Evolutionary conservation across 1,284 basidiomycete species (phyloP).

Genomic region (Bothia castanella): DNA sequence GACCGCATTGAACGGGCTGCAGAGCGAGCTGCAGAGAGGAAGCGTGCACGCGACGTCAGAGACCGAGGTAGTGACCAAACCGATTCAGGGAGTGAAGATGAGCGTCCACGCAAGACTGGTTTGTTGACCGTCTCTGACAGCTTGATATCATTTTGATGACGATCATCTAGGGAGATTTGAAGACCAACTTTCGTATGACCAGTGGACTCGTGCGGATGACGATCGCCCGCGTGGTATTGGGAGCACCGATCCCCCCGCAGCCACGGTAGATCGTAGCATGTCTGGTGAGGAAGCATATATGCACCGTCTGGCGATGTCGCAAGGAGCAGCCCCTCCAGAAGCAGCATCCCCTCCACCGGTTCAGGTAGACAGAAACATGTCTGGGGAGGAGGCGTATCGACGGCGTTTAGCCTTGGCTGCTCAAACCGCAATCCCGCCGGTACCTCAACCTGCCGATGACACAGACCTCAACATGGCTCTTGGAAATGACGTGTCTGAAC

Average conservation of each 20-base stretch:
- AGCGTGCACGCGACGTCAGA: constrained; percentile 51
- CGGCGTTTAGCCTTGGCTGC: constrained; percentile 54
- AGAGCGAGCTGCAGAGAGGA: constrained; percentile 56
- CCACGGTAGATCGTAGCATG: constrained; percentile 33
- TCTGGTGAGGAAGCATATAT: constrained; percentile 61
- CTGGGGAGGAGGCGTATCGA: constrained; percentile 63
- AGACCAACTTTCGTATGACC: constrained; percentile 43
- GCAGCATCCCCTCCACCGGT: constrained; percentile 24
- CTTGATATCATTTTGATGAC: constrained; percentile 3
- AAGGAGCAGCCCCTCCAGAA: constrained; percentile 18
- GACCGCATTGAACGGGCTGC: constrained; percentile 68
- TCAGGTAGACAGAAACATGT: constrained; percentile 38
- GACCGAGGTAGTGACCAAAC: constrained; percentile 60
- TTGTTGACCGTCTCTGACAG: constrained; percentile 13
- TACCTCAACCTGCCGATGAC: constrained; percentile 6
- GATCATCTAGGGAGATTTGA: constrained; percentile 50
- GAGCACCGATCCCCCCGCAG: constrained; percentile 28
- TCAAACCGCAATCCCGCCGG: constrained; percentile 17
- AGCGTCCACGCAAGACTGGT: constrained; percentile 71
- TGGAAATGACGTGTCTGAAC: constrained; percentile 10
- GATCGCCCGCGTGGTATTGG: constrained; percentile 37
- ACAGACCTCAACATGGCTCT: constrained; percentile 21
- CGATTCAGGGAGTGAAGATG: constrained; percentile 65
- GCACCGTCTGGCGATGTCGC: constrained; percentile 52
- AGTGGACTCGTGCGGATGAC: constrained; percentile 52